A percentile compares a stretch with the other conserved stretches of the same genome.
These are phyloP conservation scores for Lactarius vividus DNA, from an alignment of 768 basidiomycete species.

Conservation along the genomic window DNA sequence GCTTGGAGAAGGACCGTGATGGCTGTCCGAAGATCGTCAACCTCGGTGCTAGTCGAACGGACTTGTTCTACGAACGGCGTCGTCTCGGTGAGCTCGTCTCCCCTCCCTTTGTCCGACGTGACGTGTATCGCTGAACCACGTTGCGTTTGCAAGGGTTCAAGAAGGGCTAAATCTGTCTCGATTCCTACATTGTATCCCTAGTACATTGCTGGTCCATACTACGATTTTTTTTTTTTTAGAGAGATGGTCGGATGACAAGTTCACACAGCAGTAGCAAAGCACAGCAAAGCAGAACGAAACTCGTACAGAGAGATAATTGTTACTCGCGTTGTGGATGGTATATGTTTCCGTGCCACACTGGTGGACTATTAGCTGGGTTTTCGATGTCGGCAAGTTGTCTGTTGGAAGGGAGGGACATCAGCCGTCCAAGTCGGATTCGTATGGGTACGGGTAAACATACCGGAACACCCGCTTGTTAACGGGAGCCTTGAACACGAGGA, in stretches of 20 bases:
- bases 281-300: not conserved
- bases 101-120: not conserved
- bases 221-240: not conserved
- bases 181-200: not conserved
- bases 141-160: constrained; percentile 56
- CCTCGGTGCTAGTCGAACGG: constrained; percentile 90
- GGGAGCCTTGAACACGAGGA: constrained; percentile 82
- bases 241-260: not conserved
- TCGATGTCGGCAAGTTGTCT: constrained; percentile 16
- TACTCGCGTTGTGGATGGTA: constrained; percentile 13
- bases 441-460: constrained; percentile 39
- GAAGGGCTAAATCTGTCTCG: constrained; percentile 43
- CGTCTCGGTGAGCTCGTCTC: constrained; percentile 59
- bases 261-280: not conserved
- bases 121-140: not conserved
- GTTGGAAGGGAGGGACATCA: not conserved
- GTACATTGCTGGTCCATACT: not conserved
- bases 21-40: constrained; percentile 99
- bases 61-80: constrained; percentile 88
- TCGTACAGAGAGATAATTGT: not conserved
- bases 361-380: not conserved
- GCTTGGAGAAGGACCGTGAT: constrained; percentile 95
- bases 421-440: constrained; percentile 14
- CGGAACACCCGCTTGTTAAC: constrained; percentile 75
- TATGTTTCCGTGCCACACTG: constrained; percentile 10